These are phyloP conservation scores for Primulina eburnea DNA, from an alignment of 257 asterid genomes.

Conservation along the genomic window DNA sequence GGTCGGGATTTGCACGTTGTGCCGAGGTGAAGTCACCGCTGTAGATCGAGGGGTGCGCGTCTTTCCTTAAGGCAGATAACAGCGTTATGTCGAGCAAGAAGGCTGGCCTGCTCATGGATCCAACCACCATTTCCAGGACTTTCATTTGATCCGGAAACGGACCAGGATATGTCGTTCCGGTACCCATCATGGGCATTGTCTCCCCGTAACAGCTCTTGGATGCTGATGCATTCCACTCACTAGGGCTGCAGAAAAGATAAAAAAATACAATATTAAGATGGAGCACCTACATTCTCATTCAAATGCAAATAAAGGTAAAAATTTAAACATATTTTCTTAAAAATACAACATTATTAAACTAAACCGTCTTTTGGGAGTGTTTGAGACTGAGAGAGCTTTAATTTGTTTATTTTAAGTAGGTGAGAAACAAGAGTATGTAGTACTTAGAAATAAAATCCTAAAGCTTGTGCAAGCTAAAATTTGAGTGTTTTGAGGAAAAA, in stretches of 20 bases:
- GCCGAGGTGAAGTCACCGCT: conserved; percentile 71
- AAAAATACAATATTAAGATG: too few relatives aligned
- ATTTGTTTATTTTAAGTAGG: too few relatives aligned
- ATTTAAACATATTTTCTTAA: too few relatives aligned
- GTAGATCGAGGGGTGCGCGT: conserved; percentile 92
- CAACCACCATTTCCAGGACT: conserved; percentile 48
- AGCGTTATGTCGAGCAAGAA: conserved; percentile 77
- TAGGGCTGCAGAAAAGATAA: conserved; percentile 49
- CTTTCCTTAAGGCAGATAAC: conserved; percentile 91
- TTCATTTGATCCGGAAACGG: conserved; percentile 59
- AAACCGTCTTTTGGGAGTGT: too few relatives aligned
- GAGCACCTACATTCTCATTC: too few relatives aligned
- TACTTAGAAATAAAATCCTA: too few relatives aligned
- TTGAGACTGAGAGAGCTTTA: too few relatives aligned
- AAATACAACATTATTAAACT: too few relatives aligned
- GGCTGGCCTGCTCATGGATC: conserved; percentile 67
- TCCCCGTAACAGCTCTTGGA: conserved; percentile 87
- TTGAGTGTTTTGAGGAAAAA: too few relatives aligned
- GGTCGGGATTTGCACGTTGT: conserved; percentile 83
- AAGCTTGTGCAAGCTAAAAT: too few relatives aligned
- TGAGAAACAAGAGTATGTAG: too few relatives aligned
- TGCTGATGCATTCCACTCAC: conserved; percentile 64
- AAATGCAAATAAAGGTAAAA: too few relatives aligned
- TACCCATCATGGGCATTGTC: conserved; percentile 49
- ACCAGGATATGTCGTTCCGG: conserved; percentile 42